Percentiles rank a stretch among this genome's conserved stretches.
phyloP scores from a whole-genome alignment of 495 filamentous ascomycete genomes.

The Talaromyces liani region DNA sequence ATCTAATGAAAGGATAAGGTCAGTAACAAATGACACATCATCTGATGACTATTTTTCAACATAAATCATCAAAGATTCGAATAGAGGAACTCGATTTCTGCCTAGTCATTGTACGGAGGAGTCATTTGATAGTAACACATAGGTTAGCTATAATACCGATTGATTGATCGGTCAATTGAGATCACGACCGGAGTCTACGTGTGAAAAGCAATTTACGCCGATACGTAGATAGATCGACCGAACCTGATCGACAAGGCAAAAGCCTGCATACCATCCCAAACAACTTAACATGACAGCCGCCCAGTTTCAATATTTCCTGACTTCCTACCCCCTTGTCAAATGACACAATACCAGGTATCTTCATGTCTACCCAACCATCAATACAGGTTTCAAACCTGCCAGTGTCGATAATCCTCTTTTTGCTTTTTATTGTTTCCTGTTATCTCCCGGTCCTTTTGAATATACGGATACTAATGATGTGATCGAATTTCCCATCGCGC shows the following conservation, averaged over 20 bases:
- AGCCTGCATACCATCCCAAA: background rate
- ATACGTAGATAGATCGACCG: background rate
- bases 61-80: too few relatives aligned
- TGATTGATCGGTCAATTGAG: background rate
- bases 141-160: background rate
- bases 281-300: background rate
- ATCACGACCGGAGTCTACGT: background rate
- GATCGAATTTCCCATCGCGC: background rate
- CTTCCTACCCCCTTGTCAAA: background rate
- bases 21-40: background rate
- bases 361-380: background rate
- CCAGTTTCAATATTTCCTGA: background rate
- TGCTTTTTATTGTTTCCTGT: background rate
- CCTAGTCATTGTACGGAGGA: background rate
- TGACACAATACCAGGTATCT: background rate
- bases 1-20: background rate
- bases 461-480: background rate
- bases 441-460: background rate
- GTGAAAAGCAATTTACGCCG: background rate
- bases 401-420: background rate
- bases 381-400: background rate
- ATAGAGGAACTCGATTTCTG: background rate
- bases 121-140: background rate
- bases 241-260: background rate
- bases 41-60: too few relatives aligned